Evolutionary conservation across 78 protist species (phyloP).

Genomic region (Emiliania huxleyi): DNA sequence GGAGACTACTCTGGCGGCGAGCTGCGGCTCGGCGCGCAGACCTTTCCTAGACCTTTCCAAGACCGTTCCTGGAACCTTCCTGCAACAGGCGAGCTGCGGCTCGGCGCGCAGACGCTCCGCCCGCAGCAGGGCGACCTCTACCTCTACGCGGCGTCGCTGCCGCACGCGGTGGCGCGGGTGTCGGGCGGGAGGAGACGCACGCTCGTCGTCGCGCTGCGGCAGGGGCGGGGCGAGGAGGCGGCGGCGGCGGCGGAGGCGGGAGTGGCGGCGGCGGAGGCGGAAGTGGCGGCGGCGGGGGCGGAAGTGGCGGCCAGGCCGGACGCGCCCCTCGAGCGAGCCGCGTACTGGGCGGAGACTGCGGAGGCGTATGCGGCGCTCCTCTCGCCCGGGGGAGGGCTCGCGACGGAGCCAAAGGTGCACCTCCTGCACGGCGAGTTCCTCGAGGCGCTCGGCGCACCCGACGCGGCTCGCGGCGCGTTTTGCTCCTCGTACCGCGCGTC

Average conservation of each 20-base stretch:
- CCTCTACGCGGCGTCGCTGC: not conserved
- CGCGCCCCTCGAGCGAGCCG: too few relatives aligned
- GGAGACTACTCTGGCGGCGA: not conserved
- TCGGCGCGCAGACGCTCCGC: too few relatives aligned
- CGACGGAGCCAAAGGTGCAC: not conserved
- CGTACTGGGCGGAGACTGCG: not conserved
- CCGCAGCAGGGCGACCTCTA: not conserved
- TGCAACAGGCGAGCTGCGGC: not conserved
- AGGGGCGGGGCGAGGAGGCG: not conserved
- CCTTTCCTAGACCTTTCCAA: too few relatives aligned
- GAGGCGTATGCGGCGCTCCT: too few relatives aligned
- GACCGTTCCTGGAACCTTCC: too few relatives aligned
- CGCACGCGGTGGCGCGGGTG: not conserved
- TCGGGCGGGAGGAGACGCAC: not conserved
- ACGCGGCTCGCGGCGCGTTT: not conserved
- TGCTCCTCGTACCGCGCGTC: not conserved
- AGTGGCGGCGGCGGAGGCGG: not conserved
- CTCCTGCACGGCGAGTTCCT: not conserved
- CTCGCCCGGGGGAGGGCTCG: too few relatives aligned
- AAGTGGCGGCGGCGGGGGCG: not conserved
- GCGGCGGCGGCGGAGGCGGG: not conserved
- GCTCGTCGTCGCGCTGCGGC: not conserved
- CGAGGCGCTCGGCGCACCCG: not conserved
- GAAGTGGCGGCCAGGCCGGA: not conserved
- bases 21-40: too few relatives aligned